These are phyloP conservation scores for Eucalyptus guilfoylei DNA, from an alignment of 345 rosid species.

Conservation along the genomic window DNA sequence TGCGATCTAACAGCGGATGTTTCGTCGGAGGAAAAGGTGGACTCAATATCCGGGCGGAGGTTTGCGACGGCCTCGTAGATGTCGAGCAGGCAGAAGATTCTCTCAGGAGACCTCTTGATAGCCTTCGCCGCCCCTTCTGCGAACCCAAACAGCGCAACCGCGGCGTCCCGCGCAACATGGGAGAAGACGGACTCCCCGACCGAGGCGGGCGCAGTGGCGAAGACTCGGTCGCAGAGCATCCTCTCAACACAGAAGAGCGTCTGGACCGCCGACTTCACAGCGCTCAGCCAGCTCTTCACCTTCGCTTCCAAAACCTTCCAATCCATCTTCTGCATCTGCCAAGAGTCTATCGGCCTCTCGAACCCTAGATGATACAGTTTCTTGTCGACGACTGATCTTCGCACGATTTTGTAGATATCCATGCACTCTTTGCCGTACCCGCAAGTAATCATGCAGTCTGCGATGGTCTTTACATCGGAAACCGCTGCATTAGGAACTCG, in stretches of 20 bases:
- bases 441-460: neutral
- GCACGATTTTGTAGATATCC: neutral
- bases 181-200: neutral
- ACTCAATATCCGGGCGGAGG: neutral
- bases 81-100: neutral
- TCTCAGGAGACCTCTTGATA: neutral
- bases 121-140: neutral
- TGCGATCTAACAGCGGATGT: neutral
- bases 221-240: neutral
- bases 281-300: neutral
- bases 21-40: neutral
- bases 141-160: neutral
- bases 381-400: neutral
- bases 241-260: neutral
- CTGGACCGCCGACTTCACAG: neutral
- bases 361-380: neutral
- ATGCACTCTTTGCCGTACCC: conserved; percentile 1
- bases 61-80: neutral
- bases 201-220: neutral
- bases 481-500: too few species aligned
- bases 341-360: too few species aligned
- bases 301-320: neutral
- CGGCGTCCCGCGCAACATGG: neutral
- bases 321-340: neutral
- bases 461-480: too few species aligned